Evolutionary conservation across 441 rosid species (phyloP).

Genomic region (Euphorbia corollata): DNA sequence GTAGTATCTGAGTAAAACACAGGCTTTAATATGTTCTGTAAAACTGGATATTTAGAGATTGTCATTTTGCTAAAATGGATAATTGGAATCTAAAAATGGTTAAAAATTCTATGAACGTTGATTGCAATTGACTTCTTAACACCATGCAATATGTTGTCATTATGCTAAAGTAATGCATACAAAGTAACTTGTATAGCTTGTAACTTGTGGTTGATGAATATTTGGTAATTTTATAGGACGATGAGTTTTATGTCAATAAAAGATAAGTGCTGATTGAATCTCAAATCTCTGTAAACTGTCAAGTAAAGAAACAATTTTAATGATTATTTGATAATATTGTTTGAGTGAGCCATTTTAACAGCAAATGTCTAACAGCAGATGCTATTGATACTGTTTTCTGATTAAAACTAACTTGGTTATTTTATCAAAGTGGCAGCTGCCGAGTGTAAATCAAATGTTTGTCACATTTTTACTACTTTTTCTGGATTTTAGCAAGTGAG

Average conservation of each 20-base stretch:
- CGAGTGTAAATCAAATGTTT: not conserved
- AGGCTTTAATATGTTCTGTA: too few species aligned
- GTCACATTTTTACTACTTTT: not conserved
- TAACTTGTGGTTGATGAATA: not conserved
- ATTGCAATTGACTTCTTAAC: not conserved
- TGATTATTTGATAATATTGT: not conserved
- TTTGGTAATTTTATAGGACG: not conserved
- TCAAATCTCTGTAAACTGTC: not conserved
- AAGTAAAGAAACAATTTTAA: too few species aligned
- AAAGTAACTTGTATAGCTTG: not conserved
- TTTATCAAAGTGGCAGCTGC: not conserved
- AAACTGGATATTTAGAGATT: too few species aligned
- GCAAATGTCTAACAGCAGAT: not conserved
- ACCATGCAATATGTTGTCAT: not conserved
- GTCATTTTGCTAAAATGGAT: too few species aligned
- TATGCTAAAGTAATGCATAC: not conserved
- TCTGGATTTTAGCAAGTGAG: not conserved
- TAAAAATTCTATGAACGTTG: not conserved
- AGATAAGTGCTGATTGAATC: not conserved
- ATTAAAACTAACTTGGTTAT: not conserved
- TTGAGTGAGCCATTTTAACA: not conserved
- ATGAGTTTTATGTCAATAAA: not conserved
- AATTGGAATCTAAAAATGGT: not conserved
- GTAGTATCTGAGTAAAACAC: too few species aligned
- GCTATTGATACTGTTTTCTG: not conserved